Percentiles rank a stretch among this genome's conserved stretches.
Evolutionary conservation across 192 early-diverging fungal species (phyloP).

Genomic region (Entomortierella lignicola): DNA sequence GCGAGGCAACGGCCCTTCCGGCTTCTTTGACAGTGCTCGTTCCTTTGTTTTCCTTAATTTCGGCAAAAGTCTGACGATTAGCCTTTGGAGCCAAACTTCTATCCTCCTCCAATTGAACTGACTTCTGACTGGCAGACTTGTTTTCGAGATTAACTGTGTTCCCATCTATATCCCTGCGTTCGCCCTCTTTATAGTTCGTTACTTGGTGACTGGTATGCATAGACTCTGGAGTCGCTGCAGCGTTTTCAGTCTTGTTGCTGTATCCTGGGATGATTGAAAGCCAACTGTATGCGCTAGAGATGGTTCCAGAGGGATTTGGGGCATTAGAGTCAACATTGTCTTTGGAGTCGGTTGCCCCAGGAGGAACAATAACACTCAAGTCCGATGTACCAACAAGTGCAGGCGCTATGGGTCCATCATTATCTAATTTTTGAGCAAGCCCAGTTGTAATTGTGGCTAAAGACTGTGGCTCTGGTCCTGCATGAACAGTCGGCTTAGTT

Average conservation of each 20-base stretch:
- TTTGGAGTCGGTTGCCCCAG: background rate
- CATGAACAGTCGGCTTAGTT: background rate
- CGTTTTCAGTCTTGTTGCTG: slow-evolving; percentile 13
- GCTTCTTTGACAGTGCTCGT: slow-evolving; percentile 19
- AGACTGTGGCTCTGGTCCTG: no score
- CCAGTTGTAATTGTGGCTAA: background rate
- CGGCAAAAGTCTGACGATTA: slow-evolving; percentile 14
- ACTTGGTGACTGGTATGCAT: slow-evolving; percentile 1
- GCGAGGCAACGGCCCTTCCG: slow-evolving; percentile 24
- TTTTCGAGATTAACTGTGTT: slow-evolving; percentile 8
- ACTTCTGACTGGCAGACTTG: background rate
- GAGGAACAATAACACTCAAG: slow-evolving; percentile 15
- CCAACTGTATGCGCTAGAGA: slow-evolving; percentile 36
- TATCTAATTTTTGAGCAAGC: background rate
- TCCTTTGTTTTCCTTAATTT: slow-evolving; percentile 30
- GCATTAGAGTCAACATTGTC: background rate
- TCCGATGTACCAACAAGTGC: slow-evolving; percentile 30
- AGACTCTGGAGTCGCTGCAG: background rate
- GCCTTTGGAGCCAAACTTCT: no score
- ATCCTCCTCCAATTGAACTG: background rate
- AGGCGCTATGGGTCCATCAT: slow-evolving; percentile 9
- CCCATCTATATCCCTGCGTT: slow-evolving; percentile 6
- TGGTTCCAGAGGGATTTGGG: background rate
- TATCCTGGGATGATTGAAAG: slow-evolving; percentile 44
- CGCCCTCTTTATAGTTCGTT: slow-evolving; percentile 12